phyloP scores from a whole-genome alignment of 2,329 filamentous ascomycete species.

The Botrytis fabae region DNA sequence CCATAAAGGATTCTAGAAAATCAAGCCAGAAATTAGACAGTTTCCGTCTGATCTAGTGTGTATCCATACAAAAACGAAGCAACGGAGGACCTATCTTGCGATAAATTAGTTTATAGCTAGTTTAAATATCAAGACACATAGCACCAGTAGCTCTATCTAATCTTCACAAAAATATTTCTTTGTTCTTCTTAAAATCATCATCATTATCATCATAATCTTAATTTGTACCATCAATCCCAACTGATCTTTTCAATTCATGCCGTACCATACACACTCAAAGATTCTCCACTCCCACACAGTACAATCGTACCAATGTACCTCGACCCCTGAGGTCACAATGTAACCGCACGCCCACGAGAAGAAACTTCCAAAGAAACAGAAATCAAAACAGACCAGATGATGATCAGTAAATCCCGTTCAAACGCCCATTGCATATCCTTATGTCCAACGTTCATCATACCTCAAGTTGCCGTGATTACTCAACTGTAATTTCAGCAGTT shows the following conservation, averaged over 20 bases:
- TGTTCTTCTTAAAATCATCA: neutral
- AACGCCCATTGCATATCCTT: neutral
- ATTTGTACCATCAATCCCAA: neutral
- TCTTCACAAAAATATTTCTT: neutral
- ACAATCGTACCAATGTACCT: neutral
- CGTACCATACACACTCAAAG: neutral
- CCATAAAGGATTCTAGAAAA: neutral
- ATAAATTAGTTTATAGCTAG: no score
- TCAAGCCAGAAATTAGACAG: neutral
- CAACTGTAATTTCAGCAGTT: conserved; percentile 55
- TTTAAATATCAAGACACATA: no score
- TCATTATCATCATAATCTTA: conserved; percentile 4
- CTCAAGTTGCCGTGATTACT: conserved; percentile 27
- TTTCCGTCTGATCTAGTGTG: neutral
- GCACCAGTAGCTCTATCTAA: no score
- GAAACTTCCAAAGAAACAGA: neutral
- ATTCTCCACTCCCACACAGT: neutral
- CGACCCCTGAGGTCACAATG: neutral
- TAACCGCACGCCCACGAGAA: neutral
- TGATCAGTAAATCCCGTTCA: neutral
- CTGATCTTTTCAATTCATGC: neutral
- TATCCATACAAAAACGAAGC: no score
- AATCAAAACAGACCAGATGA: neutral
- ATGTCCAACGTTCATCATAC: neutral
- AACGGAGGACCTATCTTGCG: no score